Evolutionary conservation across 306 rosid species (phyloP).

Genomic region (Dryas drummondii): DNA sequence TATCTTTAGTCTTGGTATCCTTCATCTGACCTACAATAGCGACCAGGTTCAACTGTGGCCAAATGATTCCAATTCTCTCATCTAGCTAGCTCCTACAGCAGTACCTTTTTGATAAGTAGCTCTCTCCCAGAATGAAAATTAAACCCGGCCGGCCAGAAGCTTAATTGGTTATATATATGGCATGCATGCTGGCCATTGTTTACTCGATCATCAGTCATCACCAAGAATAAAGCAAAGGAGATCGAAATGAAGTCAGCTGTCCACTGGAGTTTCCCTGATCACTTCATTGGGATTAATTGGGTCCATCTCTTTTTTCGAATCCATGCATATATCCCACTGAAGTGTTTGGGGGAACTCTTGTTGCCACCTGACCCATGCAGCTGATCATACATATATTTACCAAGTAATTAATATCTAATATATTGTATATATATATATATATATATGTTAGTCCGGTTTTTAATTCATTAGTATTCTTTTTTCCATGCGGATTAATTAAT

Average conservation of each 20-base stretch:
- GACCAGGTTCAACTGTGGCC: constrained; percentile 27
- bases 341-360: constrained; percentile 39
- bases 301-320: too few species aligned
- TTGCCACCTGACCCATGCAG: constrained; percentile 12
- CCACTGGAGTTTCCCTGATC: constrained; percentile 31
- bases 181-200: background rate
- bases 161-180: background rate
- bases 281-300: constrained; percentile 23
- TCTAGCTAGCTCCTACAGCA: too few species aligned
- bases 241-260: constrained; percentile 9
- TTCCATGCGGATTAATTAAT: too few species aligned
- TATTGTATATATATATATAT: too few species aligned
- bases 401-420: background rate
- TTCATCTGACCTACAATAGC: constrained; percentile 9
- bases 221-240: background rate
- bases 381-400: background rate
- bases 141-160: too few species aligned
- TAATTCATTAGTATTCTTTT: too few species aligned
- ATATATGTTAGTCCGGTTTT: background rate
- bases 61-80: background rate
- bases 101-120: too few species aligned
- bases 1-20: background rate
- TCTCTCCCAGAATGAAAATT: too few species aligned
- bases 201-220: background rate
- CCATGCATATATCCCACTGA: constrained; percentile 4